These are phyloP conservation scores for Blastobotrys ciferrii DNA, from an alignment of 1,139 yeast genomes.

Conservation along the genomic window DNA sequence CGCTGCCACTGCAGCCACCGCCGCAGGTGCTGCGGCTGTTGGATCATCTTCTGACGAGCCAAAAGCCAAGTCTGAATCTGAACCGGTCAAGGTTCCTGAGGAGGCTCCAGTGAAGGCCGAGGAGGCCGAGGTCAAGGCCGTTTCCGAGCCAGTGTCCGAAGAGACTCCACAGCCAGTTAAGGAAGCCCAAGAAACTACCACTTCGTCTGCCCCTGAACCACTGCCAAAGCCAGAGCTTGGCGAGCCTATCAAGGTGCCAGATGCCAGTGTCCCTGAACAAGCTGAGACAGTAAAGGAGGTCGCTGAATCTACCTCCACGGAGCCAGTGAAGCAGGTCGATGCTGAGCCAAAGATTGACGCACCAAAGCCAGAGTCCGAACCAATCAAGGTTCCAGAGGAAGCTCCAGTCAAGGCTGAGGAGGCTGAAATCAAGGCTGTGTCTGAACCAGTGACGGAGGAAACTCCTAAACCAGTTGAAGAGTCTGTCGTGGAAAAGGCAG, in stretches of 20 bases:
- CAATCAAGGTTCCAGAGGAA: constrained; percentile 9
- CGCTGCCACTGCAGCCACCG: constrained; percentile 10
- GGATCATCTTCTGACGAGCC: constrained; percentile 2
- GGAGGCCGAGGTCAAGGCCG: constrained; percentile 3
- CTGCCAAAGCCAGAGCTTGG: constrained; percentile 8
- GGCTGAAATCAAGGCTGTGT: constrained; percentile 9
- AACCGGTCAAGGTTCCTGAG: constrained; percentile 1
- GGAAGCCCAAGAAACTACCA: constrained; percentile 7
- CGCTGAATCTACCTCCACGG: constrained; percentile 7
- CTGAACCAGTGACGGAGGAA: constrained; percentile 13
- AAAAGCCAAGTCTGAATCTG: constrained; percentile 6
- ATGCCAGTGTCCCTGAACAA: not conserved
- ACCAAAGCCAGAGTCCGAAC: constrained; percentile 10
- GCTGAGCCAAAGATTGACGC: constrained; percentile 6
- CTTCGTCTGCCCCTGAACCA: constrained; percentile 2
- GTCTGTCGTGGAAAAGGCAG: constrained; percentile 8
- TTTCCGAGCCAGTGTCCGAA: constrained; percentile 6
- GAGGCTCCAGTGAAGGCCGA: not conserved
- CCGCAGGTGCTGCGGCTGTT: constrained; percentile 4
- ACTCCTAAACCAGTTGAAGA: constrained; percentile 13
- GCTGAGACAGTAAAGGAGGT: constrained; percentile 5
- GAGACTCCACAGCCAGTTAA: constrained; percentile 8
- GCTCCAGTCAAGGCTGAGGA: constrained; percentile 8
- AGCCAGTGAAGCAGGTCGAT: constrained; percentile 10
- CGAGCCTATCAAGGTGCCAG: constrained; percentile 10